Base-by-base conservation (phyloP, 2,329 filamentous ascomycete species). In the Cephalotrichum gorgonifer region DNA sequence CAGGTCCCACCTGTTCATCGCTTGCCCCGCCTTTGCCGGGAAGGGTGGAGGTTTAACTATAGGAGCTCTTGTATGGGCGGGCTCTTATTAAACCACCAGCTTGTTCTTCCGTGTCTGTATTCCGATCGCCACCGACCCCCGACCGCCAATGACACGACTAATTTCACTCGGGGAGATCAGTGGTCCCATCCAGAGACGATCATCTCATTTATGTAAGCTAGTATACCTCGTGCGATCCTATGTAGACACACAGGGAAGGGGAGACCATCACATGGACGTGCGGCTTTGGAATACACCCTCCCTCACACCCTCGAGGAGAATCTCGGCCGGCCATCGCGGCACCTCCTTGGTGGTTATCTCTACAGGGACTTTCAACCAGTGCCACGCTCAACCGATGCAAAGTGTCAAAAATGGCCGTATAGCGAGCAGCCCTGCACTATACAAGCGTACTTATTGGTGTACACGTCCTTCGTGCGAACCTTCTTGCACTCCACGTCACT, bases 361-460 rank as follows among this genome's bases (percentile, higher is more conserved):
- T n/a, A n/a, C n/a, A n/a, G n/a, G n/a, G n/a, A n/a, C n/a, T n/a
- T n/a, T n/a, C n/a, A n/a, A n/a, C n/a, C n/a, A n/a, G n/a, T n/a
- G n/a, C n/a, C n/a, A n/a, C n/a, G n/a, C n/a, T n/a, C n/a, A n/a
- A n/a, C n/a, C n/a, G n/a, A 17, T 8, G n/a, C 17, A 11, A 23
- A 27, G 38, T 5, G 17, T 54, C 49, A 59, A 15, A 64, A 63
- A 8, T 56, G 56, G 2, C 61, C 61, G 26, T 61, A 62, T 47
- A 54, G 60, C 15, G 51, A 30, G 35, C 60, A 64, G 3, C 45
- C 46, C n/a, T 54, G 52, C 3, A 54, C n/a, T 22, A 63, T 52
- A 51, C 61, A 64, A 3, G 59, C 56, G 47, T 62, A 63, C 47
- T 60, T 58, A 51, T 63, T 64, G 25, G 59, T 59, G 20, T 59